phyloP scores from a whole-genome alignment of 1,284 basidiomycete genomes.

The Cronartium quercuum region DNA sequence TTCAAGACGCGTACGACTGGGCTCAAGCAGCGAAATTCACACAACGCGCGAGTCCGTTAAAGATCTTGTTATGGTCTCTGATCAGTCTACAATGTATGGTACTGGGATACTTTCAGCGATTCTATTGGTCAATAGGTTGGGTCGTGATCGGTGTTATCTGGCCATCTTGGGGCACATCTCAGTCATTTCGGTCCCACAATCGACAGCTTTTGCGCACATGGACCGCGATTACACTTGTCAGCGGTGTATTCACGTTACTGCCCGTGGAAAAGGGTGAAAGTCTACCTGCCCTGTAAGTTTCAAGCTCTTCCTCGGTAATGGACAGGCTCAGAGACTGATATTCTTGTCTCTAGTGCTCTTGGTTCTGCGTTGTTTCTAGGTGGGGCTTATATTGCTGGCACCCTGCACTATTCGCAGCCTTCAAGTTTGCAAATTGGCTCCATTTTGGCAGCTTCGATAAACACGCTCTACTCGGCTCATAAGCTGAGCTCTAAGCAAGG shows the following conservation, averaged over 20 bases:
- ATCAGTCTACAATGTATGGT: conserved; percentile 63
- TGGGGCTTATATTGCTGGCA: background rate
- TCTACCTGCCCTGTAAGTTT: conserved; percentile 58
- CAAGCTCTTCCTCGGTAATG: too few species aligned
- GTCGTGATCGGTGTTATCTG: conserved; percentile 62
- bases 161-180: conserved; percentile 58
- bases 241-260: conserved; percentile 64
- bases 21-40: background rate
- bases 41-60: background rate
- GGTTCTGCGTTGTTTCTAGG: conserved; percentile 16
- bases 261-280: conserved; percentile 69
- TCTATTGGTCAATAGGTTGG: conserved; percentile 67
- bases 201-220: conserved; percentile 53
- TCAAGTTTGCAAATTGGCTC: conserved; percentile 49
- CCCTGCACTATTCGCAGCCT: background rate
- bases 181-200: conserved; percentile 47
- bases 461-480: conserved; percentile 59
- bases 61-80: conserved; percentile 14
- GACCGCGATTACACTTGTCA: conserved; percentile 57
- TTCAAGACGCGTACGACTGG: conserved; percentile 11
- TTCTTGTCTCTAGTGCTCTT: background rate
- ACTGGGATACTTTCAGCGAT: conserved; percentile 57
- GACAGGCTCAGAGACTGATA: too few species aligned
- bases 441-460: conserved; percentile 54
- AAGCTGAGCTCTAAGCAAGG: conserved; percentile 64